Evolutionary conservation across 305 asterid genomes (phyloP).

Genomic region (Rubia tinctorum): DNA sequence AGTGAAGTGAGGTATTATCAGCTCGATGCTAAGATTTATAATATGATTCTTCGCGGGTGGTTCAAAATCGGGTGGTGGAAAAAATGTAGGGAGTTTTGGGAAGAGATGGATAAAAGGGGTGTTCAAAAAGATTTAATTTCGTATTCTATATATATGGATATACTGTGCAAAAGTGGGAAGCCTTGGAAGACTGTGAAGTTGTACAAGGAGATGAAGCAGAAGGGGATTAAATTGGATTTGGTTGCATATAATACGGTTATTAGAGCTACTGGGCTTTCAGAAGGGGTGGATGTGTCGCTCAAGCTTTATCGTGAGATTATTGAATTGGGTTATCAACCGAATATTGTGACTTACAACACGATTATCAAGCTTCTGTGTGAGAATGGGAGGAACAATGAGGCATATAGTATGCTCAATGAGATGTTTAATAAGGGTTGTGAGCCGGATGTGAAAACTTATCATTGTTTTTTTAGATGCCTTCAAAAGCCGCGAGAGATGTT

Average conservation of each 20-base stretch:
- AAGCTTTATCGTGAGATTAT: slow-evolving; percentile 74
- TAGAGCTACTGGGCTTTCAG: slow-evolving; percentile 66
- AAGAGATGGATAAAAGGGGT: slow-evolving; percentile 78
- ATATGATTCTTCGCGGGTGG: slow-evolving; percentile 87
- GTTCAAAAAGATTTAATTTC: slow-evolving; percentile 71
- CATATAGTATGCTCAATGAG: slow-evolving; percentile 47
- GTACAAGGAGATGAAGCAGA: slow-evolving; percentile 81
- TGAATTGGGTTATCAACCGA: slow-evolving; percentile 66
- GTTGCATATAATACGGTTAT: slow-evolving; percentile 80
- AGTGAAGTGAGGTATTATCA: slow-evolving; percentile 28
- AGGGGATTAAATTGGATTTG: slow-evolving; percentile 59
- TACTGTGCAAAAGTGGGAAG: slow-evolving; percentile 75
- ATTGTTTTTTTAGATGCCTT: slow-evolving; percentile 63
- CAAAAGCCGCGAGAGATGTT: slow-evolving; percentile 81
- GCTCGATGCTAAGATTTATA: slow-evolving; percentile 51
- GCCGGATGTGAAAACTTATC: slow-evolving; percentile 65
- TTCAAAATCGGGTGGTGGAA: slow-evolving; percentile 83
- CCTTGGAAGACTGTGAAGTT: slow-evolving; percentile 83
- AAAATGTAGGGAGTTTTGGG: slow-evolving; percentile 84
- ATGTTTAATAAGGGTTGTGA: slow-evolving; percentile 63
- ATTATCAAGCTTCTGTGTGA: slow-evolving; percentile 77
- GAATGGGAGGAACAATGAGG: slow-evolving; percentile 70
- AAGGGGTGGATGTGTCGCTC: slow-evolving; percentile 75
- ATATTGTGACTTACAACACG: slow-evolving; percentile 66
- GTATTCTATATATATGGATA: slow-evolving; percentile 82